phyloP scores from a whole-genome alignment of 164 flowering plant species.

The Aristolochia contorta region DNA sequence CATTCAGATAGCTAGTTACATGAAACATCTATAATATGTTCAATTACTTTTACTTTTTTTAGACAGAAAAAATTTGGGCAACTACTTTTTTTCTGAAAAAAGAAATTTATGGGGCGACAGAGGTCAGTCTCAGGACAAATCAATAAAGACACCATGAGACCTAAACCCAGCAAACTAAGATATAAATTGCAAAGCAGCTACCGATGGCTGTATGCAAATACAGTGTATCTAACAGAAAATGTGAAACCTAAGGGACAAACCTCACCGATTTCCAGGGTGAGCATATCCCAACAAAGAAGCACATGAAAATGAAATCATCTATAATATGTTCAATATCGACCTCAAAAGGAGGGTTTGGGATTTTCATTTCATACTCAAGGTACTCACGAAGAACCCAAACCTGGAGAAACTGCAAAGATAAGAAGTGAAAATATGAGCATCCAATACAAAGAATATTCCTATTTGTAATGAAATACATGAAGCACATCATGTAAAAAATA shows the following conservation, averaged over 20 bases:
- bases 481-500: conserved; percentile 10
- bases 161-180: too few species aligned
- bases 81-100: too few species aligned
- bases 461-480: too few species aligned
- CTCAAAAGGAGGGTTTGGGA: conserved; percentile 66
- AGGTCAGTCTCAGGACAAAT: too few species aligned
- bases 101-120: too few species aligned
- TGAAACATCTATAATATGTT: not conserved
- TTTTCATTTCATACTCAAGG: conserved; percentile 77
- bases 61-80: too few species aligned
- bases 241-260: conserved; percentile 26
- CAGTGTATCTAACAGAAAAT: not conserved
- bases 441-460: not conserved
- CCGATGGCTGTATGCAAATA: too few species aligned
- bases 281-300: conserved; percentile 99
- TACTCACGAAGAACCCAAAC: conserved; percentile 94
- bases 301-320: conserved; percentile 92
- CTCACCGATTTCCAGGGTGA: conserved; percentile 96
- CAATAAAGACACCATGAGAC: too few species aligned
- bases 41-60: not conserved
- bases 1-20: not conserved
- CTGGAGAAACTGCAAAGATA: conserved; percentile 65
- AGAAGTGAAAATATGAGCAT: not conserved
- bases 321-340: conserved; percentile 78
- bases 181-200: too few species aligned